A percentile compares a stretch with the other conserved stretches of the same genome.
phyloP scores from a whole-genome alignment of 768 basidiomycete species.

The Sarcodon aspratus region DNA sequence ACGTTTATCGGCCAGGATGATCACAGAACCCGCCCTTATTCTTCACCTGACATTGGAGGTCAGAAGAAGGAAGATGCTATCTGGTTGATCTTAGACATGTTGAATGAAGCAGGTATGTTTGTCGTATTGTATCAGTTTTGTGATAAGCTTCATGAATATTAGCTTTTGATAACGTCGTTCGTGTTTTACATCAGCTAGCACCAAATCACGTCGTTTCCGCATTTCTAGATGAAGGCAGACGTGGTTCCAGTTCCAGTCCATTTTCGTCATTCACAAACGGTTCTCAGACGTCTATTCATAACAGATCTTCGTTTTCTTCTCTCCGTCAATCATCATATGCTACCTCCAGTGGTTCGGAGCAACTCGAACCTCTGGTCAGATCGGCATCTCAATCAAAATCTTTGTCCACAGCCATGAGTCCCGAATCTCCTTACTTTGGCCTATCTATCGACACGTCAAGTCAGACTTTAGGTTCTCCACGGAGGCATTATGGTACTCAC shows the following conservation, averaged over 20 bases:
- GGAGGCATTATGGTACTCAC: slow-evolving; percentile 18
- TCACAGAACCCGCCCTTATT: no score
- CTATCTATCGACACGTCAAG: slow-evolving; percentile 3
- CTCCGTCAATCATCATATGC: slow-evolving; percentile 5
- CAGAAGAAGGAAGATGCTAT: slow-evolving; percentile 5
- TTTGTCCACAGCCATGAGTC: not conserved
- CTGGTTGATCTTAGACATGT: slow-evolving; percentile 14
- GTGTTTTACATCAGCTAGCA: slow-evolving; percentile 14
- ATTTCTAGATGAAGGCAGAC: slow-evolving; percentile 1
- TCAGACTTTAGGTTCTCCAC: slow-evolving; percentile 16
- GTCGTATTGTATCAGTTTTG: not conserved
- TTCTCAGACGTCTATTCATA: slow-evolving; percentile 6
- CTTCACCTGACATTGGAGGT: no score
- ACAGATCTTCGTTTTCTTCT: slow-evolving; percentile 11
- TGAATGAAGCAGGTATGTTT: slow-evolving; percentile 11
- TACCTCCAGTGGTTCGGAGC: not conserved
- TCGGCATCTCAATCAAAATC: not conserved
- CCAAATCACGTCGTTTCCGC: slow-evolving; percentile 8
- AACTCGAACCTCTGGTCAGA: not conserved
- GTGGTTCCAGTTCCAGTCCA: no score
- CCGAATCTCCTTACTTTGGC: not conserved
- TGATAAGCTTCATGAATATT: not conserved
- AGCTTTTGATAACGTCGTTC: slow-evolving; percentile 11
- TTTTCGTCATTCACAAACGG: slow-evolving; percentile 6
- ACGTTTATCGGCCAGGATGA: no score